These are phyloP conservation scores for Schizochytrium sp. DNA, from an alignment of 108 stramenopile genomes.

Conservation along the genomic window DNA sequence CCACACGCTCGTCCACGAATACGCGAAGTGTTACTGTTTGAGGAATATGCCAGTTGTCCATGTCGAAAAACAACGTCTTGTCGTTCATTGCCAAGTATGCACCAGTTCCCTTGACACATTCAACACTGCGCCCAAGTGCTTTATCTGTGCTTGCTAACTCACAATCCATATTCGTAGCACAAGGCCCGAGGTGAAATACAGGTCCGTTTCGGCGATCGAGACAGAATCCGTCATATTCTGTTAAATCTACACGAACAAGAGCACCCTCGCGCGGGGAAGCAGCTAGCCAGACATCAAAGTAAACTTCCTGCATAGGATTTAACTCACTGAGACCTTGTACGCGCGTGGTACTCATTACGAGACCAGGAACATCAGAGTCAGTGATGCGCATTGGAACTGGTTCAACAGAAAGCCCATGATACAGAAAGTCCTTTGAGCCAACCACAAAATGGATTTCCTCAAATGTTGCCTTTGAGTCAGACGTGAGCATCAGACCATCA, in stretches of 20 bases:
- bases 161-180: background rate
- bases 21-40: background rate
- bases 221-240: conserved; percentile 3
- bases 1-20: background rate
- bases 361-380: conserved; percentile 16
- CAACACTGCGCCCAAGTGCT: background rate
- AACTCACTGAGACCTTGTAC: background rate
- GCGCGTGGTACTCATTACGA: conserved; percentile 29
- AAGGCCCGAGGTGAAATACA: conserved; percentile 17
- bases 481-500: background rate
- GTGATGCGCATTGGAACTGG: background rate
- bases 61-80: conserved; percentile 1
- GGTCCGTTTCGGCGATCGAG: conserved; percentile 35
- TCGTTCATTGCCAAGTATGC: background rate
- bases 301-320: background rate
- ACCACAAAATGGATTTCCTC: conserved; percentile 11
- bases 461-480: background rate
- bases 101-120: conserved; percentile 36
- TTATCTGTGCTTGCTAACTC: background rate
- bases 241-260: conserved; percentile 2
- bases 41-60: conserved; percentile 16
- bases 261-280: background rate
- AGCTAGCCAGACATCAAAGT: conserved; percentile 13
- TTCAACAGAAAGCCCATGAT: background rate
- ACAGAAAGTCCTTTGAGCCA: background rate